Conservation (phyloP, 345 rosid species). For the Eucalyptus coolabah region DNA sequence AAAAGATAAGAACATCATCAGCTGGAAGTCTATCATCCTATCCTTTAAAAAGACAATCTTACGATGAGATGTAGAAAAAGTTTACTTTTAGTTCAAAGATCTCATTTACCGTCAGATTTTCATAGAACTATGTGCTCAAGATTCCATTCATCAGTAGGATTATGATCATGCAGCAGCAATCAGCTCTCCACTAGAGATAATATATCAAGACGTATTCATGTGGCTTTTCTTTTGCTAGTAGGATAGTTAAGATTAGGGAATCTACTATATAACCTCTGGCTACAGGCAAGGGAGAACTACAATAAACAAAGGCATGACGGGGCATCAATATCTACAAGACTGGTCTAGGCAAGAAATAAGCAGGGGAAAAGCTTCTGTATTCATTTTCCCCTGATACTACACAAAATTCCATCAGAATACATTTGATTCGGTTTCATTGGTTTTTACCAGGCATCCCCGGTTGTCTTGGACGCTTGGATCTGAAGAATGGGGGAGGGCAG, state of each 20-base stretch:
- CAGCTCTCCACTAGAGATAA: not conserved
- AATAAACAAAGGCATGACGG: not conserved
- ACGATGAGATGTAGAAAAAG: not conserved
- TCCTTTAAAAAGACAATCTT: not conserved
- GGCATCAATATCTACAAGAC: not conserved
- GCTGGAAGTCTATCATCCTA: not conserved
- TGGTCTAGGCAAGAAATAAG: not conserved
- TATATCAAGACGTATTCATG: not conserved
- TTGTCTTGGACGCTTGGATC: conserved; percentile 71
- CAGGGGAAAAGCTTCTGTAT: not conserved
- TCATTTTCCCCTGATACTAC: not conserved
- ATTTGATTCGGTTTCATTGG: not conserved
- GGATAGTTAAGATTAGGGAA: not conserved
- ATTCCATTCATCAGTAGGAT: not conserved
- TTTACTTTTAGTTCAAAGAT: not conserved
- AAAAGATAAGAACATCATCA: not conserved
- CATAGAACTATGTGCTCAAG: not conserved
- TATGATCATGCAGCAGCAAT: not conserved
- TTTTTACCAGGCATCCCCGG: conserved; percentile 68
- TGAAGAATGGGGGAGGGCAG: conserved; percentile 85
- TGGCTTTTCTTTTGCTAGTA: not conserved
- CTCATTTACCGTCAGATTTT: not conserved
- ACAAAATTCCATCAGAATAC: not conserved
- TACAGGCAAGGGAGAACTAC: not conserved
- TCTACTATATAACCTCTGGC: not conserved